phyloP scores from a whole-genome alignment of 116 monocot genomes.

The Thalassia testudinum region DNA sequence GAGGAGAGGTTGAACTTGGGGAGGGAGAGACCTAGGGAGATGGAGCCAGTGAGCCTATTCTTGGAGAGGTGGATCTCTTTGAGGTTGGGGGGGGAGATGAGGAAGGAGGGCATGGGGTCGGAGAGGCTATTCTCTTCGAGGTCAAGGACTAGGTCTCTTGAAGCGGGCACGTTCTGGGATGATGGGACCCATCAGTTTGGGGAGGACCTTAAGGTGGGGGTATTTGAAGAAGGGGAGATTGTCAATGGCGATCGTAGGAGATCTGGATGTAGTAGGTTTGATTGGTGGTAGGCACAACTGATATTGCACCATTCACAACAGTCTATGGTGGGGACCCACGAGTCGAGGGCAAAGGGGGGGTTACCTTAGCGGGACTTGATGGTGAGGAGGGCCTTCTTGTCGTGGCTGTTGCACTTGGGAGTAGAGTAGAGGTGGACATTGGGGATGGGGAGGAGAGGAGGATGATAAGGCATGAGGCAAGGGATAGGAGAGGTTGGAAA shows the following conservation, averaged over 20 bases:
- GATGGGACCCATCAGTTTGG: conserved; percentile 12
- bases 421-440: background rate
- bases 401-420: conserved; percentile 2
- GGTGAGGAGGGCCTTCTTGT: conserved; percentile 7
- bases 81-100: conserved; percentile 7
- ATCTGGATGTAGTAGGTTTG: conserved; percentile 5
- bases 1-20: conserved; percentile 13
- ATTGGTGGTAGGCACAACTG: background rate
- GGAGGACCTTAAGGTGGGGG: conserved; percentile 10
- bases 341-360: conserved; percentile 1
- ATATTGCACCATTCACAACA: conserved; percentile 7
- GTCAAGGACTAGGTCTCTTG: background rate
- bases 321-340: background rate
- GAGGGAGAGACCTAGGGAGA: conserved; percentile 2
- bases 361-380: conserved; percentile 6
- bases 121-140: background rate
- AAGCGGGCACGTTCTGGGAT: background rate
- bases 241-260: conserved; percentile 3
- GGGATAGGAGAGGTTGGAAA: no score
- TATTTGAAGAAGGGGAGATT: conserved; percentile 7
- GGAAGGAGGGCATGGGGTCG: background rate
- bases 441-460: no score
- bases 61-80: conserved; percentile 4
- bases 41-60: conserved; percentile 12
- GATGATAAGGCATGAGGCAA: no score